Base-by-base conservation (phyloP, 2,329 filamentous ascomycete genomes). In the Xylaria sp. region DNA sequence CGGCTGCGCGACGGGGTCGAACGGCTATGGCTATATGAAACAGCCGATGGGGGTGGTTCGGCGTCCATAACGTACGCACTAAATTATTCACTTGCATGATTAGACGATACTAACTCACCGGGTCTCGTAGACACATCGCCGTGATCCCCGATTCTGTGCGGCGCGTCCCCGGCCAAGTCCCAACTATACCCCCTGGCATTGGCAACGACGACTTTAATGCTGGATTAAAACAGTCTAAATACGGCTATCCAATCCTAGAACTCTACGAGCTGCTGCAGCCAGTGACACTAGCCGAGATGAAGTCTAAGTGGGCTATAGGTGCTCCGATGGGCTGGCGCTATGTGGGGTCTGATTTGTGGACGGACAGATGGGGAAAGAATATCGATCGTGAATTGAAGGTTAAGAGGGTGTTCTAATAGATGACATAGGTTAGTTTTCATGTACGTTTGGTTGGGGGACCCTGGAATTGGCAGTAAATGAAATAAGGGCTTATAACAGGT, bases 301-400 rank as follows among this genome's bases (percentile, higher is more conserved):
- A 61, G 57, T 30, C 57, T 21, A 57, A 61, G 57, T 66, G 64
- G 64, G 47, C 5, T 17, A 57, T 66, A 51, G 47, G 50, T 53
- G 63, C 57, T 14, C 64, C 64, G 1, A 61, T 61, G 64, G 58
- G 57, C 32, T 66, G 64, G 64, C 50, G 64, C 42, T 66, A 66
- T 34, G 9, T 66, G 39, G 5, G 6, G 30, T 47, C 57, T 21
- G 57, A 48, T 2, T 30, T 66, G 42, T 66, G 56, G 56, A 61
- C n/a, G 6, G 57, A 65, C 32, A 55, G 63, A 42, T 65, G 63
- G 63, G 56, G 56, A 11, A 8, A 56, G 4, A 36, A 14, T 14
- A 36, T 8, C n/a, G 36, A 61, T 42, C 24, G 55, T 3, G 50
- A 55, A n/a, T 21, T 24, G 17, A 65, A 65, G 39, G 55, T 65